phyloP scores from a whole-genome alignment of 2,329 filamentous ascomycete species.

The Aureobasidium sp. region DNA sequence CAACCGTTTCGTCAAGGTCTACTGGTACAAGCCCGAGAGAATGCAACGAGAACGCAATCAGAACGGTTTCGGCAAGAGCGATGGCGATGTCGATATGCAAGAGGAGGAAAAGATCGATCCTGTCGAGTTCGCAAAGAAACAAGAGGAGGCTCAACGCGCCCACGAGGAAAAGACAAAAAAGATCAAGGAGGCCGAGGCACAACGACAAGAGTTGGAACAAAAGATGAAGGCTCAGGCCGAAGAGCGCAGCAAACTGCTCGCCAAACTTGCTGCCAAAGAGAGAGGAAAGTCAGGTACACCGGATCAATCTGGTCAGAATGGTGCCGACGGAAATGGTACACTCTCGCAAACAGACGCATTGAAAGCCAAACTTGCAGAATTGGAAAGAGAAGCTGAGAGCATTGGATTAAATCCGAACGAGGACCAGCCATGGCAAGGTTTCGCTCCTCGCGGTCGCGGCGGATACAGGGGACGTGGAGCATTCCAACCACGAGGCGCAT shows the following conservation, averaged over 20 bases:
- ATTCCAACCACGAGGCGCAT: constrained; percentile 33
- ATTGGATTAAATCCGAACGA: constrained; percentile 58
- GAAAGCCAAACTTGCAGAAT: constrained; percentile 58
- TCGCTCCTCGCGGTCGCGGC: constrained; percentile 31
- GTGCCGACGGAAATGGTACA: constrained; percentile 22
- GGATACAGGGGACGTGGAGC: constrained; percentile 35
- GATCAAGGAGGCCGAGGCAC: constrained; percentile 53
- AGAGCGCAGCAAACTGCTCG: constrained; percentile 55
- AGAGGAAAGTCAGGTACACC: constrained; percentile 20
- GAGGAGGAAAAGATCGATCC: constrained; percentile 54
- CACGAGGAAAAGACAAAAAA: constrained; percentile 59
- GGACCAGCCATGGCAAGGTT: constrained; percentile 22
- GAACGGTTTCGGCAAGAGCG: constrained; percentile 8
- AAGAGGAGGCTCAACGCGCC: constrained; percentile 62
- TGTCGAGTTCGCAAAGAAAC: constrained; percentile 59
- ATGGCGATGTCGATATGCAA: constrained; percentile 21
- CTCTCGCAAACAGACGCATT: constrained; percentile 53
- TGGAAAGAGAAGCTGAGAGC: constrained; percentile 63
- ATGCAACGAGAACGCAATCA: constrained; percentile 14
- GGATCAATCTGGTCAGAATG: constrained; percentile 12
- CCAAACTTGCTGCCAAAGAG: constrained; percentile 40
- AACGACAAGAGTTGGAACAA: constrained; percentile 56
- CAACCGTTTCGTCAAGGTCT: constrained; percentile 78
- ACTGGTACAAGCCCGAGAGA: constrained; percentile 55
- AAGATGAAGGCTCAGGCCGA: constrained; percentile 56